These are phyloP conservation scores for Plasmodium billcollinsi DNA, from an alignment of 169 alveolate genomes.

Conservation along the genomic window DNA sequence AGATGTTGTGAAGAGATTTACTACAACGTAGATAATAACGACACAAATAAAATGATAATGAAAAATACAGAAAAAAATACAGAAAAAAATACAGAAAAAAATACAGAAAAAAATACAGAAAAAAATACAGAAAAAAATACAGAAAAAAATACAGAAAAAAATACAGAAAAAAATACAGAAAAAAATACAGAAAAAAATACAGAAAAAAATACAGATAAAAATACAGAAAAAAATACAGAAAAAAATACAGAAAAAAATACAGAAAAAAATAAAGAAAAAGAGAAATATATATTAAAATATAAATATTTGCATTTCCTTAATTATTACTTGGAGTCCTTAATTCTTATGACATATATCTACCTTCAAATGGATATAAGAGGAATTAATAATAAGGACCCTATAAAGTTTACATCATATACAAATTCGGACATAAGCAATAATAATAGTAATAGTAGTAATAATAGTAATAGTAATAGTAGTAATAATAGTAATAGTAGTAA, in stretches of 20 bases:
- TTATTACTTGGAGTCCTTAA: slow-evolving; percentile 19
- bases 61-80: not conserved
- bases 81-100: not conserved
- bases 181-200: not conserved
- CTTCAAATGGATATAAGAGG: not conserved
- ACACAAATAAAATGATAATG: not conserved
- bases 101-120: not conserved
- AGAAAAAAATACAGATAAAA: too few species aligned
- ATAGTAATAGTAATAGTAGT: too few species aligned
- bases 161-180: not conserved
- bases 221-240: not conserved
- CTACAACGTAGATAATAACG: not conserved
- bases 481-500: too few species aligned
- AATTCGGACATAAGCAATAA: not conserved
- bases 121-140: not conserved
- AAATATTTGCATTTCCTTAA: slow-evolving; percentile 43
- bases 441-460: not conserved
- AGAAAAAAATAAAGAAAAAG: not conserved
- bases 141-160: not conserved
- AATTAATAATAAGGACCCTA: not conserved
- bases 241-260: too few species aligned
- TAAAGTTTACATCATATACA: not conserved
- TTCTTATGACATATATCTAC: slow-evolving; percentile 14
- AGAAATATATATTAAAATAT: not conserved
- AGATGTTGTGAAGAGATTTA: slow-evolving; percentile 36